These are phyloP conservation scores for Phaeosphaeriaceae sp. DNA, from an alignment of 2,329 filamentous ascomycete genomes.

Conservation along the genomic window DNA sequence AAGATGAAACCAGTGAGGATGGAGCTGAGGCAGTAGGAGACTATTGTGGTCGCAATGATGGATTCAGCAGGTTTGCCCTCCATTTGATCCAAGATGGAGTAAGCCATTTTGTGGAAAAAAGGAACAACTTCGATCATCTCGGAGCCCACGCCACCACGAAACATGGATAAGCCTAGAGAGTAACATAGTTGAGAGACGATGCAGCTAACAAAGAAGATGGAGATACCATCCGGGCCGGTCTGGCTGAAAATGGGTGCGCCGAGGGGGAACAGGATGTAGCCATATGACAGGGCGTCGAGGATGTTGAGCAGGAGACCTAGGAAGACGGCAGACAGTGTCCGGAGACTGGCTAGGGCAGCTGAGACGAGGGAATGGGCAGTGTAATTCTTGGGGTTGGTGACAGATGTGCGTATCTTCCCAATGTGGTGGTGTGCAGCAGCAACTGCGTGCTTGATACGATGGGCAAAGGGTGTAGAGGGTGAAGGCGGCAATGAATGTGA, in stretches of 20 bases:
- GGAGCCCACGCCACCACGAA: constrained; percentile 89
- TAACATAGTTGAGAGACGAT: constrained; percentile 93
- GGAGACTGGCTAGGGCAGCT: constrained; percentile 68
- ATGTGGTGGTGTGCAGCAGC: constrained; percentile 28
- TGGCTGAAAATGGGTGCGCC: constrained; percentile 84
- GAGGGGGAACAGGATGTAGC: constrained; percentile 86
- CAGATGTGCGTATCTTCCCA: constrained; percentile 30
- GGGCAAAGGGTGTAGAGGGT: constrained; percentile 10
- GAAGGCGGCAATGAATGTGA: too few relatives aligned
- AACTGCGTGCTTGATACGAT: constrained; percentile 26
- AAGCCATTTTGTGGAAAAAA: constrained; percentile 98
- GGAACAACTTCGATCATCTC: constrained; percentile 99
- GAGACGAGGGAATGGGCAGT: constrained; percentile 69
- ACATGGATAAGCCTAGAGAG: constrained; percentile 82
- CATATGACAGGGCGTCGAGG: constrained; percentile 92
- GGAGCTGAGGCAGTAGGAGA: constrained; percentile 87
- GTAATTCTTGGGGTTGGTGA: constrained; percentile 73
- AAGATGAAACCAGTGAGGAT: constrained; percentile 91
- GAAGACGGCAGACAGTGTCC: constrained; percentile 82
- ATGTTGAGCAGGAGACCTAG: constrained; percentile 91
- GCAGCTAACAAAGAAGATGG: constrained; percentile 98
- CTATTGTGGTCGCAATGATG: constrained; percentile 92
- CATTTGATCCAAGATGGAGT: constrained; percentile 79
- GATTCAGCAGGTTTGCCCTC: constrained; percentile 82
- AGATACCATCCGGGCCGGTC: constrained; percentile 91